Evolutionary conservation across 2,329 filamentous ascomycete species (phyloP).

Genomic region (Fusarium sp.): DNA sequence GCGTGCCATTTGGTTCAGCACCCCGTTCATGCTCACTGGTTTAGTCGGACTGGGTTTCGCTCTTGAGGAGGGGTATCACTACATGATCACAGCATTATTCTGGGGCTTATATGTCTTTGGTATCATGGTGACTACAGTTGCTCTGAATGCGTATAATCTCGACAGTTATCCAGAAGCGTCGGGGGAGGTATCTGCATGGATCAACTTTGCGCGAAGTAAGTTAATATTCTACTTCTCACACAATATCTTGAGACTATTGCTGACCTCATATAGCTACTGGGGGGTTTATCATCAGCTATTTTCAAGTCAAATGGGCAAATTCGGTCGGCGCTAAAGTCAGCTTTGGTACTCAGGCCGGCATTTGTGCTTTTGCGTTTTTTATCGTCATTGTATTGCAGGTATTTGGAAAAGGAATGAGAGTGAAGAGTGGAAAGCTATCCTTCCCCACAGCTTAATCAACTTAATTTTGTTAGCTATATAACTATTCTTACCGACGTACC

Average conservation of each 20-base stretch:
- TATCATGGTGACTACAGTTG: background rate
- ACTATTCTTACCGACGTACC: too few species aligned
- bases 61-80: background rate
- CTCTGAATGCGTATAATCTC: background rate
- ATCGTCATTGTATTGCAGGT: background rate
- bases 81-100: background rate
- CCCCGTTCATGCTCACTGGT: background rate
- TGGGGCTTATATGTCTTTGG: background rate
- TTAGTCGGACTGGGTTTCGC: background rate
- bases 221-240: background rate
- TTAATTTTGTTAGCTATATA: too few species aligned
- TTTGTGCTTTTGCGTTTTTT: background rate
- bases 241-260: rapidly evolving
- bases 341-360: background rate
- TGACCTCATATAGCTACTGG: background rate
- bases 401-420: background rate
- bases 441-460: background rate
- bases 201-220: background rate
- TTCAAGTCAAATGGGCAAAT: background rate
- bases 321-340: background rate
- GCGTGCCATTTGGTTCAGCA: background rate
- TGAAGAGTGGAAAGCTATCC: rapidly evolving
- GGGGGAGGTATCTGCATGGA: background rate
- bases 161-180: background rate
- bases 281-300: background rate